phyloP scores from a whole-genome alignment of 768 basidiomycete genomes.

The Suillus americanus region DNA sequence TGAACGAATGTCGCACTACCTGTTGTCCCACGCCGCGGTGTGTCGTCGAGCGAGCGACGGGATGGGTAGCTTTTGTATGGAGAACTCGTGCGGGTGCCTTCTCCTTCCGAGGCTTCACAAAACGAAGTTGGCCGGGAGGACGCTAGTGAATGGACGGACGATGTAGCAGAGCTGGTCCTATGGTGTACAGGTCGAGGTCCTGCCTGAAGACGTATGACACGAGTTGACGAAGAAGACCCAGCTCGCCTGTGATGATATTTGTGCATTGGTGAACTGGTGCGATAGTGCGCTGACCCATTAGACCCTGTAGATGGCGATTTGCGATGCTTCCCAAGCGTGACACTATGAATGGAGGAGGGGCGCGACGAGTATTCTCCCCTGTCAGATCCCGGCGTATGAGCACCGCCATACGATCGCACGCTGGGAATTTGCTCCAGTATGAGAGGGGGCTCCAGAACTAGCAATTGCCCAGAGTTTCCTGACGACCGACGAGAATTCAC shows the following conservation, averaged over 20 bases:
- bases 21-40: slow-evolving; percentile 36
- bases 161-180: slow-evolving; percentile 75
- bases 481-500: slow-evolving; percentile 83
- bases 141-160: slow-evolving; percentile 71
- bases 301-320: slow-evolving; percentile 81
- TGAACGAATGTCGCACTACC: slow-evolving; percentile 70
- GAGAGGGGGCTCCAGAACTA: slow-evolving; percentile 56
- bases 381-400: slow-evolving; percentile 87
- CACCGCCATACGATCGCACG: slow-evolving; percentile 74
- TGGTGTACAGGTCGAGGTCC: slow-evolving; percentile 51
- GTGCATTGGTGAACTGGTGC: slow-evolving; percentile 79
- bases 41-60: slow-evolving; percentile 50
- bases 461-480: slow-evolving; percentile 44
- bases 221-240: slow-evolving; percentile 81
- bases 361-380: slow-evolving; percentile 74
- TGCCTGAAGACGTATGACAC: slow-evolving; percentile 69
- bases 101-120: slow-evolving; percentile 72
- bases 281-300: slow-evolving; percentile 58
- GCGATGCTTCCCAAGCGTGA: slow-evolving; percentile 62
- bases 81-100: slow-evolving; percentile 61
- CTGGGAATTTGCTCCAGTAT: slow-evolving; percentile 51
- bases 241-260: slow-evolving; percentile 72
- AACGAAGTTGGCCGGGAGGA: slow-evolving; percentile 80
- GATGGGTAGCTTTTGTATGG: slow-evolving; percentile 55
- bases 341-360: slow-evolving; percentile 84